These are phyloP conservation scores for Urochloa ruziziensis DNA, from an alignment of 176 grass and related monocot genomes.

Conservation along the genomic window DNA sequence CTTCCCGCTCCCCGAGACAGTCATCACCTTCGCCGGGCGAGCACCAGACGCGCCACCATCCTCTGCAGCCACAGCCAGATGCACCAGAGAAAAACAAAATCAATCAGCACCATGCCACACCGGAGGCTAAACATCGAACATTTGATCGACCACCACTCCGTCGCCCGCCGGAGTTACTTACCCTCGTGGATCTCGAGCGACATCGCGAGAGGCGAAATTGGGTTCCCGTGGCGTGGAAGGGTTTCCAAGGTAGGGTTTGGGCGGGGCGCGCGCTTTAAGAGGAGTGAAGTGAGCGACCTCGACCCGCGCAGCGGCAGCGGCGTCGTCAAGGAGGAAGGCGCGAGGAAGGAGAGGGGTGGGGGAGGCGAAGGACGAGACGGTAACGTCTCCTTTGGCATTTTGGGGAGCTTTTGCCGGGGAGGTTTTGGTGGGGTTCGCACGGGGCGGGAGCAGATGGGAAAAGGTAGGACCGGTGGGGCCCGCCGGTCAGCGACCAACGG, in stretches of 20 bases:
- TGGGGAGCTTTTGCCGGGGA: neutral
- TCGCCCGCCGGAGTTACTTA: conserved; percentile 24
- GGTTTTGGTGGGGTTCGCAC: conserved; percentile 44
- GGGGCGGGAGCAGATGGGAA: neutral
- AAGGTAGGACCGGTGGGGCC: neutral
- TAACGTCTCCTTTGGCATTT: conserved; percentile 33
- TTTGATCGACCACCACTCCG: neutral
- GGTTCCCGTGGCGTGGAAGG: neutral
- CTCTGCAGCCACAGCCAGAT: conserved; percentile 23
- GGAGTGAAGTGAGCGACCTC: neutral
- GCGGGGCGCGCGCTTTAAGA: conserved; percentile 36
- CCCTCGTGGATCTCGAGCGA: conserved; percentile 60
- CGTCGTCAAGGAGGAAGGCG: conserved; percentile 40
- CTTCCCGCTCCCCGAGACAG: conserved; percentile 63
- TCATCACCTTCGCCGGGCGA: conserved; percentile 47
- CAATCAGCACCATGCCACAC: neutral
- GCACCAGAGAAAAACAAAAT: neutral
- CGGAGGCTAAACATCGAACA: neutral
- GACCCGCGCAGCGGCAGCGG: neutral
- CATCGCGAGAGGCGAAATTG: conserved; percentile 25
- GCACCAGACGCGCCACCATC: neutral
- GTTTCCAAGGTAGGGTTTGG: conserved; percentile 30
- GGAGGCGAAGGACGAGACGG: conserved; percentile 37
- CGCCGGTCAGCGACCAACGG: neutral
- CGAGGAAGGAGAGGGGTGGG: conserved; percentile 26